Conservation (phyloP, 352 stramenopile genomes). For the Phytophthora macrochlamydospora region DNA sequence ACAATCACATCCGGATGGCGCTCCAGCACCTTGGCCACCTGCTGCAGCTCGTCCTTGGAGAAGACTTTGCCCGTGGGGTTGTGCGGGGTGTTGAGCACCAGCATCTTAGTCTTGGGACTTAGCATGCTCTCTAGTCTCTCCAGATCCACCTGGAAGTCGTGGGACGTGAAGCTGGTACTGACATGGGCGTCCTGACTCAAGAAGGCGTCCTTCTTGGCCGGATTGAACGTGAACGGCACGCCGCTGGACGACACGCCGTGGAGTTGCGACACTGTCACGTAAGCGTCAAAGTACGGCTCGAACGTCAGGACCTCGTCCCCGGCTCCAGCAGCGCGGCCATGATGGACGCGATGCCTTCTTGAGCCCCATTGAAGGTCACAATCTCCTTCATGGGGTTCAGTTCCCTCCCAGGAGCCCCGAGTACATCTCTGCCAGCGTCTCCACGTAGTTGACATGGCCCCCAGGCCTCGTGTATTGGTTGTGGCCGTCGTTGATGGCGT, state of each 20-base stretch:
- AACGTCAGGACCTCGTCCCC: slow-evolving; percentile 89
- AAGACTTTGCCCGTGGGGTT: slow-evolving; percentile 99
- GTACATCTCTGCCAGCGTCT: slow-evolving; percentile 84
- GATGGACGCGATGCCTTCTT: slow-evolving; percentile 87
- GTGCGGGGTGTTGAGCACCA: slow-evolving; percentile 99
- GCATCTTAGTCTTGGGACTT: slow-evolving; percentile 91
- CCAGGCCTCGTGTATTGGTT: slow-evolving; percentile 92
- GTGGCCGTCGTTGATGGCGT: slow-evolving; percentile 75
- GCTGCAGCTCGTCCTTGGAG: slow-evolving; percentile 91
- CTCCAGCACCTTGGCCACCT: slow-evolving; percentile 86
- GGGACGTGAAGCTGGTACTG: slow-evolving; percentile 57
- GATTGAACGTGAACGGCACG: slow-evolving; percentile 67
- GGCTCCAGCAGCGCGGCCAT: slow-evolving; percentile 80
- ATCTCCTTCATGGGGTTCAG: slow-evolving; percentile 83
- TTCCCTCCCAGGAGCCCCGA: slow-evolving; percentile 63
- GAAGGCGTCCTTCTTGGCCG: slow-evolving; percentile 52
- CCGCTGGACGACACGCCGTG: slow-evolving; percentile 78
- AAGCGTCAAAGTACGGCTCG: slow-evolving; percentile 92
- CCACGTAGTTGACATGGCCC: slow-evolving; percentile 81
- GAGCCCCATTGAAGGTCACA: slow-evolving; percentile 88
- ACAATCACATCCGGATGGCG: slow-evolving; percentile 92
- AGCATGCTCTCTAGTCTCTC: slow-evolving; percentile 86
- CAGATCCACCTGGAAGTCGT: slow-evolving; percentile 87
- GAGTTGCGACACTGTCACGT: slow-evolving; percentile 86
- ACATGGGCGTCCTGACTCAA: slow-evolving; percentile 24